Evolutionary conservation across 352 stramenopile genomes (phyloP).

Genomic region (Nothophytophthora sp.): DNA sequence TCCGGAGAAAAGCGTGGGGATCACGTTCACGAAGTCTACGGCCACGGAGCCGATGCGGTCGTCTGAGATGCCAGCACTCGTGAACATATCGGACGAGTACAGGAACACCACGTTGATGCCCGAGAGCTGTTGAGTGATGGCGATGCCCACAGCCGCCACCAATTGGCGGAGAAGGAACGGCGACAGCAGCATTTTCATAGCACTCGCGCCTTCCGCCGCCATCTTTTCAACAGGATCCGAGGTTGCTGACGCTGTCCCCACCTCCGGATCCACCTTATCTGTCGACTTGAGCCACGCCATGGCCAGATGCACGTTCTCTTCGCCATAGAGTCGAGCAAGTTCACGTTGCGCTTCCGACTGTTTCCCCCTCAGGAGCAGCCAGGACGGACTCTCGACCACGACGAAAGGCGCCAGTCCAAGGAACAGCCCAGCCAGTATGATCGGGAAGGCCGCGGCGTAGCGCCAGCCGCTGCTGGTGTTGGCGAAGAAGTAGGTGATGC

Average conservation of each 20-base stretch:
- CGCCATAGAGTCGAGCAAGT: slow-evolving; percentile 29
- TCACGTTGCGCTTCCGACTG: slow-evolving; percentile 17
- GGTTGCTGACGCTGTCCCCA: slow-evolving; percentile 23
- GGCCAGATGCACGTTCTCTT: slow-evolving; percentile 19
- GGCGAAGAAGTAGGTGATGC: slow-evolving; percentile 51
- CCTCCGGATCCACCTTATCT: slow-evolving; percentile 7
- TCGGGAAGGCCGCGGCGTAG: slow-evolving; percentile 45
- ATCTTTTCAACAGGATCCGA: no score
- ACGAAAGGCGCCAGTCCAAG: slow-evolving; percentile 24
- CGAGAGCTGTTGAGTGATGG: slow-evolving; percentile 49
- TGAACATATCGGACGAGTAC: slow-evolving; percentile 70
- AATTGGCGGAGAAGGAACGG: slow-evolving; percentile 37
- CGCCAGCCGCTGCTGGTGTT: slow-evolving; percentile 48
- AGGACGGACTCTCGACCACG: slow-evolving; percentile 44
- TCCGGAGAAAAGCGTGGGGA: slow-evolving; percentile 46
- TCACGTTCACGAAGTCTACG: slow-evolving; percentile 57
- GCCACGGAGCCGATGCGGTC: slow-evolving; percentile 54
- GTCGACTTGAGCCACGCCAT: slow-evolving; percentile 23
- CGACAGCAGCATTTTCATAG: slow-evolving; percentile 17
- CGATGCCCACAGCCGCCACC: slow-evolving; percentile 45
- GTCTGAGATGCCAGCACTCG: slow-evolving; percentile 52
- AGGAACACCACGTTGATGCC: slow-evolving; percentile 76
- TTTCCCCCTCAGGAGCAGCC: slow-evolving; percentile 30
- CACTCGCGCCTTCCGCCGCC: no score
- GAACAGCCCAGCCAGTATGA: slow-evolving; percentile 28